These are phyloP conservation scores for Crithidia thermophila DNA, from an alignment of 208 protist genomes.

Conservation along the genomic window DNA sequence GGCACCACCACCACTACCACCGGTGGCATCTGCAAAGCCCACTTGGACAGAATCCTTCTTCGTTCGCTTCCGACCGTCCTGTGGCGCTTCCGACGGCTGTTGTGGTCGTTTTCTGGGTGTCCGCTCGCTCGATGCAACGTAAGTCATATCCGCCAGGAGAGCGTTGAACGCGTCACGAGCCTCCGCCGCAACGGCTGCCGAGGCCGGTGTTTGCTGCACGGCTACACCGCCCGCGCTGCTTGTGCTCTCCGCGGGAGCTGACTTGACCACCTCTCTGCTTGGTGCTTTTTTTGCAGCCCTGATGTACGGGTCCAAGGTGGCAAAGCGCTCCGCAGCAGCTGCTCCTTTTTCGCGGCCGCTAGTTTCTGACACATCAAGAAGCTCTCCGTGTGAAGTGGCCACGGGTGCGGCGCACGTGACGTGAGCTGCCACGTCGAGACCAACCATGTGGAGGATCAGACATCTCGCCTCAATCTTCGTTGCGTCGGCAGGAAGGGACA, in stretches of 20 bases:
- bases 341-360: too few relatives aligned
- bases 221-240: neutral
- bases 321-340: too few relatives aligned
- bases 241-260: neutral
- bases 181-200: conserved; percentile 13
- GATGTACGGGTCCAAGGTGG: too few relatives aligned
- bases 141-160: conserved; percentile 24
- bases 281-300: too few relatives aligned
- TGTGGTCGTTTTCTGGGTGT: neutral
- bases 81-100: neutral
- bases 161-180: conserved; percentile 22
- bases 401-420: neutral
- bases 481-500: neutral
- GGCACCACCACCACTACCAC: too few relatives aligned
- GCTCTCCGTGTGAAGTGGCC: too few relatives aligned
- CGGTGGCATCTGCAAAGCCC: too few relatives aligned
- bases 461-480: conserved; percentile 16
- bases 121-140: conserved; percentile 11
- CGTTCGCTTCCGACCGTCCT: neutral
- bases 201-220: neutral
- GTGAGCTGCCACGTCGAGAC: conserved; percentile 16
- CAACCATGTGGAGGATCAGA: conserved; percentile 24
- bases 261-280: too few relatives aligned
- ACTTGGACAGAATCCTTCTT: neutral
- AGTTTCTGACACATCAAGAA: too few relatives aligned